Base-by-base conservation (phyloP, 192 early-diverging fungal species). In the Coemansia sp. region DNA sequence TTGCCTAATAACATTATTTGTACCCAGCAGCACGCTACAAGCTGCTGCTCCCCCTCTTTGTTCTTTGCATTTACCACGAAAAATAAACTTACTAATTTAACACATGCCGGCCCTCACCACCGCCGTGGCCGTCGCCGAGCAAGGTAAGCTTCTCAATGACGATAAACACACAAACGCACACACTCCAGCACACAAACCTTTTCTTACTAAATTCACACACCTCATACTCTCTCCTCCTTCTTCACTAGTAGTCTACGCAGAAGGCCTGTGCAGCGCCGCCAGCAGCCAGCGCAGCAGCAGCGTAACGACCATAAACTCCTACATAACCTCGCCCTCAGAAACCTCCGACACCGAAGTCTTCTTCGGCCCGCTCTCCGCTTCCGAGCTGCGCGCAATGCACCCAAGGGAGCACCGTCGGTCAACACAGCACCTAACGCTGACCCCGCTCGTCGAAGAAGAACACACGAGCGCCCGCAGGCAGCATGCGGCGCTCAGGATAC, bases 291-390 rank as follows among this genome's bases (percentile, higher is more conserved):
- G 24, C 38, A 54, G 53, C 53, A 54, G 53, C 39, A 54, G 53
- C 22, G 53, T 54, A 19, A 18, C 53, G 3, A 54, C 53, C 1
- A 54, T 54, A 2, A 38, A 54, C 39, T 54, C 53, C 1, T 54
- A 40, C 53, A 19, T 22, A 4, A 54, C 53, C 53, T 30, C 27
- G 27, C 27, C 7, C 27, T 30, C 27, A n/a, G n/a, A n/a, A n/a
- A n/a, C n/a, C 27, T 30, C 27, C 1, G 68, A 78, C 19, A 64
- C 66, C 54, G 73, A 77, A 41, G 67, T 70, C 23, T 77, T 77
- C 45, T 77, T 77, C 40, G 73, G 73, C 11, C 73, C 73, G 2
- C 34, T 70, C 46, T 46, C 56, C 9, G 57, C 46, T 2, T 39
- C 34, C 0, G 73, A 77, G 57, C 52, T 77, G 21, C 22, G 27